Evolutionary conservation across 1,139 yeast genomes (phyloP), one percentile per base, ranked within the genome.

Genomic region (Fermentozyma sake): DNA sequence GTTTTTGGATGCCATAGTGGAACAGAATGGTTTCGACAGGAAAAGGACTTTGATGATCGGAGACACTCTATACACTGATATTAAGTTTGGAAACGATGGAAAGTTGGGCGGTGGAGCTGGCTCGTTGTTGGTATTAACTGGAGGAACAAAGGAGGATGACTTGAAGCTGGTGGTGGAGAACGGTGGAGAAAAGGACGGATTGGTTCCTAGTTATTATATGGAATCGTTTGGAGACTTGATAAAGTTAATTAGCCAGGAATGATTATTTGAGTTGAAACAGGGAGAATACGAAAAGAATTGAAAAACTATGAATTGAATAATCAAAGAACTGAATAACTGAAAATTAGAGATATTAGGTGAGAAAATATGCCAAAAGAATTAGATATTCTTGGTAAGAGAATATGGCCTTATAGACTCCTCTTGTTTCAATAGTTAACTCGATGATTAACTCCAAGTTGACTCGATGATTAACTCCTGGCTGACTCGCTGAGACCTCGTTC

Each of bases 11-110:
- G 40, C 52, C 7, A 58, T 63, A 12, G 34, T 61, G 27, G 39
- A 40, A 5, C 51, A 50, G 17, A 52, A 48, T 16, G 45, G 42
- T 3, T 61, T 58, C 34, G 55, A 52, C 16, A 47, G 41, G 24
- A 33, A 34, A 12, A 49, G 41, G 23, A 58, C 69, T 0, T 38
- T 63, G 26, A 62, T 63, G 69, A 51, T 61, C 7, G 70, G 70
- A n/a, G 70, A 63, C 37, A 62, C 69, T 2, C 41, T 62, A 20
- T 62, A 62, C 33, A 63, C 70, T 2, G 70, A 63, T 34, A 61
- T 63, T 35, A 62, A 61, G 38, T 62, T 63, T 38, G 70, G 68
- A 1, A 62, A 62, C 36, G 68, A 62, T 33, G 68, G 68, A 1
- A 29, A 44, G 3, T 45, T 61, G 26, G 65, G 62, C 6, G 42